Base-by-base conservation (phyloP, 441 rosid species). In the Mallotus japonicus region DNA sequence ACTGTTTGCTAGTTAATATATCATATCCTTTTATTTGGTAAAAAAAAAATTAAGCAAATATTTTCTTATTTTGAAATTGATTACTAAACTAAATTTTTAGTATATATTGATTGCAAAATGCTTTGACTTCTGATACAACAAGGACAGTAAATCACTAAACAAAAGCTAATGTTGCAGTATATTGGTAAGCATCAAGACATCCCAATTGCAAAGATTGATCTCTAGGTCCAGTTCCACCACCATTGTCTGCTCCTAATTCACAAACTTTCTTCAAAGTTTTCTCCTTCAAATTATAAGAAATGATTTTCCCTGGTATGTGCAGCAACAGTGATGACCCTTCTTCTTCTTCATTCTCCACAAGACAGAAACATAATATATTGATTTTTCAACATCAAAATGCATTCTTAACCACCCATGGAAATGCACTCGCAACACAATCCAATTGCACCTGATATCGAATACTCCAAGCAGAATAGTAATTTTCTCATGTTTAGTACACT, bases 381-480 rank as follows among this genome's bases (percentile, higher is more conserved):
- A 63, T 59, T 67, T 74, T 2, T 37, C 54, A 5, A 66, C 73
- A 73, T 79, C 88, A 8, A 37, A 2, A 24, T 80, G 42, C 15
- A 62, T 28, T 60, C 49, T 69, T 62, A 20, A 69, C 47, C 67
- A 83, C 83, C 79, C 83, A 85, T 0, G 88, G 86, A 65, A 79
- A 85, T 56, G 71, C 75, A 5, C 40, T 60, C 62, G 67, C 76
- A 51, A 83, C 47, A 4, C 70, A 62, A 32, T 77, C 70, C 24
- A 85, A 70, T 66, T 87, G 85, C 56, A 87, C 85, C 6, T 40
- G 28, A 53, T 84, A 75, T 79, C 83, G 85, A 59, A 81, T 15
- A 8, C 63, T 71, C 90, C 92, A 86, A 20, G 44, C 62, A 12
- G 84, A 81, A 55, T 76, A 63, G 12, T 77, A 77, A 16, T 2